A percentile compares a stretch with the other conserved stretches of the same genome.
These are phyloP conservation scores for Russula griseocarnosa DNA, from an alignment of 768 basidiomycete genomes.

Conservation along the genomic window DNA sequence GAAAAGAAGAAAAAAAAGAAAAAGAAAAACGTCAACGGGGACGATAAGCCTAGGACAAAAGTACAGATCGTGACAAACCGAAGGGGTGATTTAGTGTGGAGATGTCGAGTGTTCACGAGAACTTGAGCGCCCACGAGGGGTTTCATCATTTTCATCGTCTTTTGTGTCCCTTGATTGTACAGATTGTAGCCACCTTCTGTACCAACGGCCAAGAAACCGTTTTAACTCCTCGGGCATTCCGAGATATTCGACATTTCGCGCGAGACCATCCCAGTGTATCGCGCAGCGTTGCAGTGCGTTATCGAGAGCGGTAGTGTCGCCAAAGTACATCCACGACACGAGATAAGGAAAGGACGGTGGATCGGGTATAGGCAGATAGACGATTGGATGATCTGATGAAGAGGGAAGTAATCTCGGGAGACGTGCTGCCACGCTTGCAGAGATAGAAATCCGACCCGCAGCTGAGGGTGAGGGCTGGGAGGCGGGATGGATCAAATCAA, in stretches of 20 bases:
- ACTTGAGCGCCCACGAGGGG: slow-evolving; percentile 11
- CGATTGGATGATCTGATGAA: slow-evolving; percentile 57
- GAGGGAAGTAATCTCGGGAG: slow-evolving; percentile 69
- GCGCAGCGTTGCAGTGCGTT: slow-evolving; percentile 58
- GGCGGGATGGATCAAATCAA: slow-evolving; percentile 50
- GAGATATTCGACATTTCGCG: slow-evolving; percentile 86
- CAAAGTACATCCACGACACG: slow-evolving; percentile 82
- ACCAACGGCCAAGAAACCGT: slow-evolving; percentile 72
- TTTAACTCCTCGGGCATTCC: slow-evolving; percentile 73
- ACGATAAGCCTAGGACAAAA: not conserved
- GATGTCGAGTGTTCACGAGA: slow-evolving; percentile 15
- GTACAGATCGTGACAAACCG: not conserved
- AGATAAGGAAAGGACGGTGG: slow-evolving; percentile 66
- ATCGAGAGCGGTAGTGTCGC: slow-evolving; percentile 60
- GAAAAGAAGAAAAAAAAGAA: not conserved
- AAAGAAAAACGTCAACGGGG: not conserved
- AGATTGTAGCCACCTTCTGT: slow-evolving; percentile 53
- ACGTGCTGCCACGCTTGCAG: slow-evolving; percentile 44
- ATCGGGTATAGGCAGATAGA: slow-evolving; percentile 74
- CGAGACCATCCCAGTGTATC: slow-evolving; percentile 82
- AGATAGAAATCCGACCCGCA: slow-evolving; percentile 32
- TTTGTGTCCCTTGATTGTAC: slow-evolving; percentile 2
- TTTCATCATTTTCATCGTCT: slow-evolving; percentile 13
- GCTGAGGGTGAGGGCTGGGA: slow-evolving; percentile 25
- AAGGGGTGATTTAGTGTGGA: slow-evolving; percentile 9